These are phyloP conservation scores for Eutrema japonicum DNA, from an alignment of 345 rosid genomes.

Conservation along the genomic window DNA sequence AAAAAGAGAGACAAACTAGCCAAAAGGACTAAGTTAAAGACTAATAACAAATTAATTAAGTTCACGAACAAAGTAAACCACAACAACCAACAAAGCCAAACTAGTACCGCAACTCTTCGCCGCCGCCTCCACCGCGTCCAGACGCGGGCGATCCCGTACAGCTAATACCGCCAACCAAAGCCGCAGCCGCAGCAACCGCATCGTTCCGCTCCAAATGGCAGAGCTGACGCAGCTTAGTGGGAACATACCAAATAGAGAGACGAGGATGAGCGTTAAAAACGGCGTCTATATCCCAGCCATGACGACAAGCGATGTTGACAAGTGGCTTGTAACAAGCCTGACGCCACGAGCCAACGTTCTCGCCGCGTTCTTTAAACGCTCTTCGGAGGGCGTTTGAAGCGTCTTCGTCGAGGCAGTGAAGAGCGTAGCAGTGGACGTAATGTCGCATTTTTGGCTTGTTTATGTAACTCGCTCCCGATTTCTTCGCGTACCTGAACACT, in stretches of 20 bases:
- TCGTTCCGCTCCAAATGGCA: constrained; percentile 77
- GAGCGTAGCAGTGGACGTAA: constrained; percentile 96
- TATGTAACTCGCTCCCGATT: constrained; percentile 92
- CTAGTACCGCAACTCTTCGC: constrained; percentile 28
- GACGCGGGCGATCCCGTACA: constrained; percentile 31
- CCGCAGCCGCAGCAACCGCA: constrained; percentile 54
- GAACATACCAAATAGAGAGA: constrained; percentile 94
- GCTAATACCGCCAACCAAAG: constrained; percentile 47
- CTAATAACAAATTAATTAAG: constrained; percentile 1
- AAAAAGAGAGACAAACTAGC: neutral
- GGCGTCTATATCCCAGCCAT: constrained; percentile 95
- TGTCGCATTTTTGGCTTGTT: constrained; percentile 99
- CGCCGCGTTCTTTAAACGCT: constrained; percentile 89
- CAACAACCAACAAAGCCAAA: constrained; percentile 2
- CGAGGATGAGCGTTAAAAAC: constrained; percentile 89
- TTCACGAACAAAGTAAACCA: constrained; percentile 11
- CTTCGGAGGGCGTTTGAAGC: constrained; percentile 76
- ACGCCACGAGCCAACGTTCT: constrained; percentile 96
- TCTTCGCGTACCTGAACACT: constrained; percentile 92
- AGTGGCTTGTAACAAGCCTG: constrained; percentile 97
- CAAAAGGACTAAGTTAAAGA: constrained; percentile 8
- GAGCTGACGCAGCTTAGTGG: constrained; percentile 94
- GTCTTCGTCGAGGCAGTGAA: constrained; percentile 91
- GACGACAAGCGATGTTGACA: constrained; percentile 76
- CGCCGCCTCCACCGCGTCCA: constrained; percentile 21